Conservation (phyloP, 2,329 filamentous ascomycete genomes). For the Remersonia thermophila region DNA sequence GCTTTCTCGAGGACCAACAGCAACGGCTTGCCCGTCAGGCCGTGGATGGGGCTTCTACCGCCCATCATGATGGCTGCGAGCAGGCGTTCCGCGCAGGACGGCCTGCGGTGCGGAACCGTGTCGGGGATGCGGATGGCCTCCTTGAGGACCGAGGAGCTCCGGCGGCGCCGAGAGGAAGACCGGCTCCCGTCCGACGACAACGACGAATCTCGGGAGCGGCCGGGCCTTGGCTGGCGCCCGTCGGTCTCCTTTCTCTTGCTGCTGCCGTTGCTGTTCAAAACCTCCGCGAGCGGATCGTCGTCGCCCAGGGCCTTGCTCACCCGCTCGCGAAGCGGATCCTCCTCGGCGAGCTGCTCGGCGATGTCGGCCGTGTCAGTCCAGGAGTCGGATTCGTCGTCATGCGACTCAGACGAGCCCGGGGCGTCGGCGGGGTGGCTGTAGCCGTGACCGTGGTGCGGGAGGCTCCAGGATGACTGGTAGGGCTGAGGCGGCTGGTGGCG, state of each 20-base stretch:
- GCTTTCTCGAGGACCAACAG: conserved; percentile 60
- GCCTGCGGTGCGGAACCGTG: conserved; percentile 47
- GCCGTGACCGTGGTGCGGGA: conserved; percentile 29
- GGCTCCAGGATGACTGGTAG: conserved; percentile 34
- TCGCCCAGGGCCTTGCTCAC: conserved; percentile 55
- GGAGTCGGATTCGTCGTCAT: conserved; percentile 55
- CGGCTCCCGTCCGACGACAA: too few species aligned
- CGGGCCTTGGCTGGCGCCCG: too few species aligned
- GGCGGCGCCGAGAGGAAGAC: conserved; percentile 20
- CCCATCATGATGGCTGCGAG: conserved; percentile 79
- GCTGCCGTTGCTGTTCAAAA: too few species aligned
- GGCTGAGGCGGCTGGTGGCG: conserved; percentile 7
- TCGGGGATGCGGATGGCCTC: conserved; percentile 72
- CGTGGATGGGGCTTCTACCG: conserved; percentile 65
- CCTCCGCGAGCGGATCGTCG: conserved; percentile 26
- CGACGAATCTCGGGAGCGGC: too few species aligned
- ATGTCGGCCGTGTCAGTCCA: conserved; percentile 95
- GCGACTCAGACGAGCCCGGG: conserved; percentile 37
- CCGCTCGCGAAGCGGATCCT: conserved; percentile 58
- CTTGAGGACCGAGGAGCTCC: too few species aligned
- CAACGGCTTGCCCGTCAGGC: conserved; percentile 89
- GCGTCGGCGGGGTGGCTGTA: conserved; percentile 33
- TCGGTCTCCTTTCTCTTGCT: too few species aligned
- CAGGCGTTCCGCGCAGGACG: conserved; percentile 55
- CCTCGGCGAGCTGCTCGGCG: conserved; percentile 75